phyloP scores from a whole-genome alignment of 108 stramenopile genomes.

The Discostella stelligeroides region DNA sequence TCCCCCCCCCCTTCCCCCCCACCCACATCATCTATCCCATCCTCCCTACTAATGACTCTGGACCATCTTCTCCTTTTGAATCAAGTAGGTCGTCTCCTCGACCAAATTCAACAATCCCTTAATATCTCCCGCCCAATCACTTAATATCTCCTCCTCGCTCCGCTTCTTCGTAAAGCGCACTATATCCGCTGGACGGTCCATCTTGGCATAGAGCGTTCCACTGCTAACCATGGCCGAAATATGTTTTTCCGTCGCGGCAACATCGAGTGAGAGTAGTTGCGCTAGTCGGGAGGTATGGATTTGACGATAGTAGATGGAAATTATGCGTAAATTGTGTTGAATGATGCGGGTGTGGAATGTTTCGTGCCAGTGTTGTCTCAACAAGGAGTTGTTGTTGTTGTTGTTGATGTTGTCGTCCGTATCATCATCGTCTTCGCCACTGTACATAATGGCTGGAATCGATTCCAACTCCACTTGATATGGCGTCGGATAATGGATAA shows the following conservation, averaged over 20 bases:
- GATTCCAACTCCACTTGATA: slow-evolving; percentile 78
- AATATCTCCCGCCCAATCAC: slow-evolving; percentile 95
- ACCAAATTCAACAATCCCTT: slow-evolving; percentile 89
- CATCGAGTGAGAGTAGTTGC: slow-evolving; percentile 80
- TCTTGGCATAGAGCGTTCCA: slow-evolving; percentile 86
- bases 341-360: slow-evolving; percentile 90
- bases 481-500: slow-evolving; percentile 88
- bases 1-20: too few species aligned
- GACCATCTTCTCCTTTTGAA: slow-evolving; percentile 96
- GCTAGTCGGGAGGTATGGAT: slow-evolving; percentile 89
- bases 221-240: slow-evolving; percentile 88
- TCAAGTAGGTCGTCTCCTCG: slow-evolving; percentile 95
- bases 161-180: slow-evolving; percentile 79
- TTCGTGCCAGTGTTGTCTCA: slow-evolving; percentile 71
- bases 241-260: slow-evolving; percentile 74
- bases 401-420: not conserved
- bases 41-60: slow-evolving; percentile 58
- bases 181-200: slow-evolving; percentile 95
- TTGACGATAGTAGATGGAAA: slow-evolving; percentile 87
- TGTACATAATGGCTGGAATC: slow-evolving; percentile 58
- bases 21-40: too few species aligned
- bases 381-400: slow-evolving; percentile 6
- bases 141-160: slow-evolving; percentile 82
- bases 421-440: slow-evolving; percentile 47
- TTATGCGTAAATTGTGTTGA: slow-evolving; percentile 97